These are phyloP conservation scores for Neurospora sp. DNA, from an alignment of 495 filamentous ascomycete genomes.

Conservation along the genomic window DNA sequence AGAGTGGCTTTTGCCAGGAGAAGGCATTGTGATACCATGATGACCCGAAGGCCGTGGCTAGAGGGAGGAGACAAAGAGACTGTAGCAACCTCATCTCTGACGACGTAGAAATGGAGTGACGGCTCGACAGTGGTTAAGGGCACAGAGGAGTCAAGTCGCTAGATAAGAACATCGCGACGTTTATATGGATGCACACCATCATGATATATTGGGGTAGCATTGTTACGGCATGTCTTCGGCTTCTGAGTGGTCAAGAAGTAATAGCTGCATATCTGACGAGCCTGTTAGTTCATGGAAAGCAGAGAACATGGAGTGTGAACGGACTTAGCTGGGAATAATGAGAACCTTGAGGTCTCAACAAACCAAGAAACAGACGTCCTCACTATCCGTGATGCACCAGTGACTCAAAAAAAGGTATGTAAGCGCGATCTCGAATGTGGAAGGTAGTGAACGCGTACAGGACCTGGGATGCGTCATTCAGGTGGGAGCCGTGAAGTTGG, in stretches of 20 bases:
- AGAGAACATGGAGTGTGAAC: not conserved
- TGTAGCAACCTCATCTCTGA: not conserved
- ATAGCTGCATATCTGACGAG: not conserved
- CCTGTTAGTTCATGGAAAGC: not conserved
- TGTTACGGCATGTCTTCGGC: not conserved
- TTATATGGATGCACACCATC: not conserved
- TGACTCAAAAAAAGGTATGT: not conserved
- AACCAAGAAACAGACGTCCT: not conserved
- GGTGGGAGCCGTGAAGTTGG: not conserved
- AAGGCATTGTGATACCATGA: not conserved
- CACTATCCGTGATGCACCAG: not conserved
- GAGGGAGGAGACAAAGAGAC: not conserved
- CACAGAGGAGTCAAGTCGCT: not conserved
- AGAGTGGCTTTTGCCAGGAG: not conserved
- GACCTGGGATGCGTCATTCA: not conserved
- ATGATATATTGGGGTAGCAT: not conserved
- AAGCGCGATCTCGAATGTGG: not conserved
- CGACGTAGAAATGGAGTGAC: not conserved
- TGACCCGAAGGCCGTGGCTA: not conserved
- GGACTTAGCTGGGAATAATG: not conserved
- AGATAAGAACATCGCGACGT: not conserved
- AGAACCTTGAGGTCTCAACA: not conserved
- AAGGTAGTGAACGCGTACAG: not conserved
- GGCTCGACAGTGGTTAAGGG: not conserved
- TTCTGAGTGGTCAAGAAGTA: not conserved